Conservation (phyloP, 768 basidiomycete species). For the Russula vinacea region DNA sequence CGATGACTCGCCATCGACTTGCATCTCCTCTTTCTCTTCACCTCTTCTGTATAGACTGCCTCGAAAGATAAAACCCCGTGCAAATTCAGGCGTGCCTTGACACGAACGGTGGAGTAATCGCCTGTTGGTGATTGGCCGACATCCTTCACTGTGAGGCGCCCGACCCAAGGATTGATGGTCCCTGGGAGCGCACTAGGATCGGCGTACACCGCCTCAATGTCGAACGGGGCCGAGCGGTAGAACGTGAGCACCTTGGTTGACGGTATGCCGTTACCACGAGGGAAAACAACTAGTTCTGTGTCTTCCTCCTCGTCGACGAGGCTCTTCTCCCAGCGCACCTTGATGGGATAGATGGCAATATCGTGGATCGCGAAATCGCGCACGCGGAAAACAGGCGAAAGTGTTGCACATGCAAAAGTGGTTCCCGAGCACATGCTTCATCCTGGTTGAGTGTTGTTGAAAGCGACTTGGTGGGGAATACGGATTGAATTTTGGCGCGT, state of each 20-base stretch:
- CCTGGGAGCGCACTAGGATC: slow-evolving; percentile 71
- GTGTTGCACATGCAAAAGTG: slow-evolving; percentile 95
- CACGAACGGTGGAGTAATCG: slow-evolving; percentile 79
- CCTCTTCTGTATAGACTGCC: slow-evolving; percentile 77
- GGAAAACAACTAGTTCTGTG: slow-evolving; percentile 89
- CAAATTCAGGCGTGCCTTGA: slow-evolving; percentile 84
- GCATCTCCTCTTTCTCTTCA: slow-evolving; percentile 75
- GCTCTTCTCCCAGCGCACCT: slow-evolving; percentile 78
- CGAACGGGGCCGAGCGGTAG: slow-evolving; percentile 85
- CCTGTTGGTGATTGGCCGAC: slow-evolving; percentile 68
- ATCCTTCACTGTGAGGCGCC: slow-evolving; percentile 74
- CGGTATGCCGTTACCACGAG: slow-evolving; percentile 77
- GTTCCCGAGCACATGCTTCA: slow-evolving; percentile 96
- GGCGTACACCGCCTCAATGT: slow-evolving; percentile 81
- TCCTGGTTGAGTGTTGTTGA: slow-evolving; percentile 96
- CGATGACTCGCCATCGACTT: slow-evolving; percentile 48
- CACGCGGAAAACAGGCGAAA: slow-evolving; percentile 97
- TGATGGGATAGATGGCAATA: slow-evolving; percentile 84
- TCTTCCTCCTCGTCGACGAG: slow-evolving; percentile 81
- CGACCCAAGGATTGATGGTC: slow-evolving; percentile 80
- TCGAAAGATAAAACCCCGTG: slow-evolving; percentile 90
- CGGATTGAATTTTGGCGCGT: slow-evolving; percentile 78
- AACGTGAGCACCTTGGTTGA: slow-evolving; percentile 96
- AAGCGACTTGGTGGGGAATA: slow-evolving; percentile 79
- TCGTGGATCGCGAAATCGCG: slow-evolving; percentile 91